Base-by-base conservation (phyloP, 495 filamentous ascomycete species). In the Aspergillus nidulans region DNA sequence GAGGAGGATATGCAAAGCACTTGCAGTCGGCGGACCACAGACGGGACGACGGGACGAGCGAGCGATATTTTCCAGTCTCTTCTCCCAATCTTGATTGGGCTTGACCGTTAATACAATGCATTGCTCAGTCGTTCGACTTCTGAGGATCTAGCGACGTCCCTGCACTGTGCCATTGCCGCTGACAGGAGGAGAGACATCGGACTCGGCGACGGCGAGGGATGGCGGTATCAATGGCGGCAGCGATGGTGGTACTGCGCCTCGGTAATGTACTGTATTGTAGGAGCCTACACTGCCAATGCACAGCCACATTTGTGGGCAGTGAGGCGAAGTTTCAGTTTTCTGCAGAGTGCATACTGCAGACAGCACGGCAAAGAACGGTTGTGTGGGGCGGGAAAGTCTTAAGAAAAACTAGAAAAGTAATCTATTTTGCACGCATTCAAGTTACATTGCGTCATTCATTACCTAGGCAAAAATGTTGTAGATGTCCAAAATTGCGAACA, bases 241-340 rank as follows among this genome's bases (percentile, higher is more conserved):
- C 59, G 58, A 18, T 57, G 55, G 61, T 25, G 53, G 23, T 61
- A 55, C 61, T 60, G 57, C 61, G 61, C 61, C 57, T 58, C 60
- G 46, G n/a, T n/a, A n/a, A n/a, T n/a, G n/a, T n/a, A n/a, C n/a
- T n/a, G n/a, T n/a, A n/a, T n/a, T n/a, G n/a, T n/a, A n/a, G n/a
- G n/a, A n/a, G n/a, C n/a, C 52, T 18, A 53, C 45, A 8, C 46
- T 2, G 30, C 10, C 28, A 9, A 45, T 16, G 40, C 54, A 44
- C 32, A 57, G 61, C 58, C 61, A 64, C 58, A n/a, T n/a, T n/a
- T n/a, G n/a, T n/a, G n/a, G n/a, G n/a, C n/a, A 40, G 16, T 61
- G 61, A 60, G 61, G 61, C 57, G 55, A 43, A 55, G 58, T 64
- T 64, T 64, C n/a, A n/a, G n/a, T n/a, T n/a, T n/a, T n/a, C 61